Percentiles rank a stretch among this genome's conserved stretches.
These are phyloP conservation scores for Jacaranda copaia DNA, from an alignment of 257 asterid species.

Conservation along the genomic window DNA sequence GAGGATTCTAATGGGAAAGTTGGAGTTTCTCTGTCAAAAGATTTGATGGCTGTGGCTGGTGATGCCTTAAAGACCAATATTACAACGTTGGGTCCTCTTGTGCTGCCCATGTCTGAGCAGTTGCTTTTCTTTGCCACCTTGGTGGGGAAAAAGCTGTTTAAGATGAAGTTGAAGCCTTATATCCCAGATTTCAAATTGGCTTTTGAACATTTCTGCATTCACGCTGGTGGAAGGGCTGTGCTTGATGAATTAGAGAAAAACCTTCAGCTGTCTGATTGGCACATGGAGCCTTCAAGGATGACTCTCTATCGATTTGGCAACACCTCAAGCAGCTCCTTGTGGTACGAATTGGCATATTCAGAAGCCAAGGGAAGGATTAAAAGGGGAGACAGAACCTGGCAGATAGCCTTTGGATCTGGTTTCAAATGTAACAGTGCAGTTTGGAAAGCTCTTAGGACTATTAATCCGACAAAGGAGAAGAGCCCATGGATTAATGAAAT, in stretches of 20 bases:
- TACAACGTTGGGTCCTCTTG: slow-evolving; percentile 79
- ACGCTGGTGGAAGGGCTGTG: slow-evolving; percentile 90
- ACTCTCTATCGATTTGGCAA: slow-evolving; percentile 79
- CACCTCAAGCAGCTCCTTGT: slow-evolving; percentile 86
- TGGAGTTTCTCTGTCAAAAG: slow-evolving; percentile 74
- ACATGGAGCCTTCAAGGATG: slow-evolving; percentile 89
- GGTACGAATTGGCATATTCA: slow-evolving; percentile 74
- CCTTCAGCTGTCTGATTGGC: slow-evolving; percentile 75
- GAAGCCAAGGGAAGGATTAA: slow-evolving; percentile 84
- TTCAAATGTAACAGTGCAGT: slow-evolving; percentile 91
- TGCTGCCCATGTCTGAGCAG: slow-evolving; percentile 82
- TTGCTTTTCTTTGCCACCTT: slow-evolving; percentile 72
- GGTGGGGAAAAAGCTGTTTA: slow-evolving; percentile 63
- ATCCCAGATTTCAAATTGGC: slow-evolving; percentile 85
- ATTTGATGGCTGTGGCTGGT: slow-evolving; percentile 82
- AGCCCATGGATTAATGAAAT: slow-evolving; percentile 53
- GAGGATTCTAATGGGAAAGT: slow-evolving; percentile 68
- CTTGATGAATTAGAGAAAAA: slow-evolving; percentile 81
- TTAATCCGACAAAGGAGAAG: slow-evolving; percentile 57
- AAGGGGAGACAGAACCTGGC: slow-evolving; percentile 88
- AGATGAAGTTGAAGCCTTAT: slow-evolving; percentile 78
- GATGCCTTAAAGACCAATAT: slow-evolving; percentile 79
- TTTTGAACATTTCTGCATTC: slow-evolving; percentile 86
- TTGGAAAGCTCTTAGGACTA: slow-evolving; percentile 77
- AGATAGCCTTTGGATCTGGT: slow-evolving; percentile 88